phyloP scores from a whole-genome alignment of 345 rosid species.

The Acer yangbiense region DNA sequence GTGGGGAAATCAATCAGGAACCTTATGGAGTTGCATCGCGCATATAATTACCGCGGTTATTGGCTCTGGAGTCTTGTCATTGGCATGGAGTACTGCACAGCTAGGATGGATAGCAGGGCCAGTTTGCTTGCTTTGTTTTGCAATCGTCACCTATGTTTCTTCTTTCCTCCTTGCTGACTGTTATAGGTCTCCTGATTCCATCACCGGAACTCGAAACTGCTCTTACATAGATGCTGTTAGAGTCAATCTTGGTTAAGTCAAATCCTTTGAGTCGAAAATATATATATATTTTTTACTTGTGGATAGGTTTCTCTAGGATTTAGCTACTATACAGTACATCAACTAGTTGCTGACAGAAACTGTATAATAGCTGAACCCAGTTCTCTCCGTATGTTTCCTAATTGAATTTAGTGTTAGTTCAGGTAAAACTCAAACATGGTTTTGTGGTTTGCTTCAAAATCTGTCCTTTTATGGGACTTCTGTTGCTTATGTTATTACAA shows the following conservation, averaged over 20 bases:
- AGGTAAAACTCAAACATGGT: conserved; percentile 49
- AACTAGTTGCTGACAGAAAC: no score
- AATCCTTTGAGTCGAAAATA: neutral
- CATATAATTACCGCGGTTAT: conserved; percentile 56
- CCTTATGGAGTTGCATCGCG: conserved; percentile 46
- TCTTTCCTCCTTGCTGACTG: conserved; percentile 58
- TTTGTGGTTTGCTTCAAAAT: conserved; percentile 66
- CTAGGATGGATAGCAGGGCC: conserved; percentile 82
- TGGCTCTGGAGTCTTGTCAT: conserved; percentile 56
- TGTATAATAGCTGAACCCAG: no score
- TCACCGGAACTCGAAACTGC: conserved; percentile 41
- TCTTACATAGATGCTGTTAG: conserved; percentile 52
- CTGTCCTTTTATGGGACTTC: conserved; percentile 45
- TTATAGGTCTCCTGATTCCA: conserved; percentile 49
- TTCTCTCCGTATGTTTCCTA: conserved; percentile 11
- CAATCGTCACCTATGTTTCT: conserved; percentile 50
- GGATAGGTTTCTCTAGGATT: neutral
- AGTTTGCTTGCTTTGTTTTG: conserved; percentile 42
- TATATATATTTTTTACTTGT: no score
- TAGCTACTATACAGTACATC: no score
- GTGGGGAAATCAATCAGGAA: conserved; percentile 44
- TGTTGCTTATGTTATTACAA: conserved; percentile 67
- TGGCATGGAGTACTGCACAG: conserved; percentile 69
- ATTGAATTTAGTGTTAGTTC: conserved; percentile 32
- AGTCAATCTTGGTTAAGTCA: conserved; percentile 41